Percentiles rank a stretch among this genome's conserved stretches.
These are phyloP conservation scores for Aspergillus coremiiformis DNA, from an alignment of 495 filamentous ascomycete genomes.

Conservation along the genomic window DNA sequence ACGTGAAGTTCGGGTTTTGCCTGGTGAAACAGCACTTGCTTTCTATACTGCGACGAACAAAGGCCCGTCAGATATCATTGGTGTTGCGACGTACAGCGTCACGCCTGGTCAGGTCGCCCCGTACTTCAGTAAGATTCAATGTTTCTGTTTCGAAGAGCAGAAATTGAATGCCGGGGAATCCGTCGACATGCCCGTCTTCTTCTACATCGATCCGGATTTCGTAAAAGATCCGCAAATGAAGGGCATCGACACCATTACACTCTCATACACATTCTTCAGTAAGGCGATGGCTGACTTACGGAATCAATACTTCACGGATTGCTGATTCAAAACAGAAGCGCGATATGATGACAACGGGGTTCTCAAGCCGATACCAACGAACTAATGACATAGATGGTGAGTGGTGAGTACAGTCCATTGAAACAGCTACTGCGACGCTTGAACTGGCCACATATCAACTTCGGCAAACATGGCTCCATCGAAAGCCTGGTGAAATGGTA, in stretches of 20 bases:
- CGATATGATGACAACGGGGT: slow-evolving; percentile 81
- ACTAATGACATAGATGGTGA: slow-evolving; percentile 1
- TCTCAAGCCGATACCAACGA: slow-evolving; percentile 33
- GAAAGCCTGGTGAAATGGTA: background rate
- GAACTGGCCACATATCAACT: background rate
- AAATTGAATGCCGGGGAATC: slow-evolving; percentile 90
- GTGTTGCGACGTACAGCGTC: slow-evolving; percentile 95
- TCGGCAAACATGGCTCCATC: background rate
- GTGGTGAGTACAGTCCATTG: background rate
- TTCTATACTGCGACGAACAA: slow-evolving; percentile 97
- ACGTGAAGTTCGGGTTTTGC: slow-evolving; percentile 88
- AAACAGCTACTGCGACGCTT: background rate
- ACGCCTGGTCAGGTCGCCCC: slow-evolving; percentile 92
- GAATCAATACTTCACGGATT: background rate
- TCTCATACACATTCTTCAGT: slow-evolving; percentile 99
- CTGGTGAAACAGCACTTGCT: slow-evolving; percentile 92
- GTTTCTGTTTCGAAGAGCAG: slow-evolving; percentile 98
- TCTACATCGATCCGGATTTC: slow-evolving; percentile 97
- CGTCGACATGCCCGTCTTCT: slow-evolving; percentile 99
- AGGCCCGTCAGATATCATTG: slow-evolving; percentile 85
- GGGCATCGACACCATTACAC: slow-evolving; percentile 86
- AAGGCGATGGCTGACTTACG: slow-evolving; percentile 31
- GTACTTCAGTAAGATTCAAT: slow-evolving; percentile 99
- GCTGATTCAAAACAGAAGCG: slow-evolving; percentile 54
- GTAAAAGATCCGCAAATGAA: slow-evolving; percentile 85